Evolutionary conservation across 75 land plant genomes (phyloP), one percentile per base, ranked within the genome.

Genomic region (Ceratopteris richardii): DNA sequence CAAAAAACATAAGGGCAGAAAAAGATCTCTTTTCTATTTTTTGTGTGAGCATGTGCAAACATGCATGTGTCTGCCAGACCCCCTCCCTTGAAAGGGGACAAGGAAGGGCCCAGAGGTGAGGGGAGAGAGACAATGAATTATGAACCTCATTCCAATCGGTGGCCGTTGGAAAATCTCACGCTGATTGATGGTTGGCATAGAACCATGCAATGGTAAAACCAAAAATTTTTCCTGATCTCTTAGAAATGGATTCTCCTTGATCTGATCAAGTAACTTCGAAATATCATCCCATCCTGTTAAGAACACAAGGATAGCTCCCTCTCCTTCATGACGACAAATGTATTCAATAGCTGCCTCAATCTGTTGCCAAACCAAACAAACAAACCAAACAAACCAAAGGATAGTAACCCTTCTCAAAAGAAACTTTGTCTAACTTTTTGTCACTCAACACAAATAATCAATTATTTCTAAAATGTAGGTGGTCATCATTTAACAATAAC

Each of bases 281-380:
- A 93, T 93, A 27, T 93, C 98, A 81, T 93, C 96, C 98, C 98
- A 93, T 3, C 98, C 98, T 12, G 98, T 93, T 41, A 93, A 79
- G 61, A 93, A 93, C 23, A 93, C 85, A 62, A 93, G 95, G 44
- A 93, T 72, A 13, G 98, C 98, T 20, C 98, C 98, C 42, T 83
- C 75, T 24, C 70, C 81, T 71, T 83, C 83, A 43, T 76, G 62
- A 22, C 64, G 70, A 65, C 96, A 93, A 25, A 93, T 89, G 44
- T 93, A 69, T 29, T 89, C 89, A 67, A 93, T 74, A 17, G 85
- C 65, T 53, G 90, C 65, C 65, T 92, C 90, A 51, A 93, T 85
- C 98, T 93, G n/a, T 19, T 3, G 10, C 17, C 20, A n/a, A 57
- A 57, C 5, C 2, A 46, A 5, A 46, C 37, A 33, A 9, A 33